Evolutionary conservation across 2,329 filamentous ascomycete genomes (phyloP).

Genomic region (Hypoxylon sp.): DNA sequence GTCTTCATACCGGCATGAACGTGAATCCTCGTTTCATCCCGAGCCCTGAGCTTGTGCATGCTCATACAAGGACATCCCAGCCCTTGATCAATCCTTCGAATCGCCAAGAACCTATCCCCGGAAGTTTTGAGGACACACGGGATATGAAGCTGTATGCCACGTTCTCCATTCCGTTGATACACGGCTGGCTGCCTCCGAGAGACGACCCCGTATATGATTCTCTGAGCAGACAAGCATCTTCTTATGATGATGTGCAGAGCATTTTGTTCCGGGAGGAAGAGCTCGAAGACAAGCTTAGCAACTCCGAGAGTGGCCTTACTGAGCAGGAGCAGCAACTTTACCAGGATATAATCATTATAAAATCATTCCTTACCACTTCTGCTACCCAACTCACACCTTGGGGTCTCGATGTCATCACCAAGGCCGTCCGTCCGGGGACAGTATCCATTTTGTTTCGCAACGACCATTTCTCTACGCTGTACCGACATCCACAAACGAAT

Average conservation of each 20-base stretch:
- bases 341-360: constrained; percentile 86
- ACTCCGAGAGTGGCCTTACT: constrained; percentile 67
- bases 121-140: constrained; percentile 85
- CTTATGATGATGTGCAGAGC: constrained; percentile 93
- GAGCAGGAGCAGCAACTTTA: constrained; percentile 81
- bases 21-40: constrained; percentile 92
- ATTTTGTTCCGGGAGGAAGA: constrained; percentile 91
- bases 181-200: constrained; percentile 87
- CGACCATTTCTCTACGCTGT: constrained; percentile 95
- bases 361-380: constrained; percentile 80
- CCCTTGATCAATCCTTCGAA: constrained; percentile 64
- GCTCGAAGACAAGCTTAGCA: constrained; percentile 80
- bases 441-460: constrained; percentile 95
- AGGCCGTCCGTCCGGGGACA: constrained; percentile 78
- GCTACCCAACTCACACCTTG: constrained; percentile 88
- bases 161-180: constrained; percentile 88
- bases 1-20: constrained; percentile 96
- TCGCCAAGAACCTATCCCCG: constrained; percentile 65
- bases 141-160: constrained; percentile 94
- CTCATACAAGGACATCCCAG: constrained; percentile 64
- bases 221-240: constrained; percentile 79
- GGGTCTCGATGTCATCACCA: constrained; percentile 80
- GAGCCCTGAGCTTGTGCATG: constrained; percentile 58
- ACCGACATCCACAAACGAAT: constrained; percentile 83
- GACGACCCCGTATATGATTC: constrained; percentile 75